These are phyloP conservation scores for Infundibulicybe gibba DNA, from an alignment of 768 basidiomycete species.

Conservation along the genomic window DNA sequence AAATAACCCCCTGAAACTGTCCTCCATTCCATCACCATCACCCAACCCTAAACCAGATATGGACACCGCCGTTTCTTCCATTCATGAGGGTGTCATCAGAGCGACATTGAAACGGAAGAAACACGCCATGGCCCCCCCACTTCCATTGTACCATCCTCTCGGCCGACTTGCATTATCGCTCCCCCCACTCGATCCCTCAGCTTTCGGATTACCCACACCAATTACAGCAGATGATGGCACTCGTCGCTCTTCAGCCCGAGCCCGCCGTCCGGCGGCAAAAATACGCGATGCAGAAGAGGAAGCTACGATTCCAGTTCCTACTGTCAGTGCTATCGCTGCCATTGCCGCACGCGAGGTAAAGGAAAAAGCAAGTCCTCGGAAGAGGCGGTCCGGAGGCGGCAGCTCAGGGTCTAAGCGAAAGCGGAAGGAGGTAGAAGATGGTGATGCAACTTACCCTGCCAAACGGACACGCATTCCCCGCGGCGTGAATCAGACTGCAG, in stretches of 20 bases:
- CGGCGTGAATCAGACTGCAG: slow-evolving; percentile 28
- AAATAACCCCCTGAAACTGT: too few relatives aligned
- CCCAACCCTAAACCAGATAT: too few relatives aligned
- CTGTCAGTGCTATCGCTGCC: slow-evolving; percentile 26
- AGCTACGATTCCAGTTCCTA: slow-evolving; percentile 12
- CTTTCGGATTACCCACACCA: slow-evolving; percentile 52
- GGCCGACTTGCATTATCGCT: slow-evolving; percentile 62
- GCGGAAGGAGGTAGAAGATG: slow-evolving; percentile 57
- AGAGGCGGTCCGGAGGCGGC: slow-evolving; percentile 38
- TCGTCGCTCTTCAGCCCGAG: slow-evolving; percentile 40
- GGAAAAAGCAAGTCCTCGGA: slow-evolving; percentile 48
- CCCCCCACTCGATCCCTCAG: slow-evolving; percentile 56
- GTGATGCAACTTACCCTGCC: slow-evolving; percentile 67
- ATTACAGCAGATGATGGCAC: slow-evolving; percentile 39
- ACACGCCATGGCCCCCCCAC: slow-evolving; percentile 31
- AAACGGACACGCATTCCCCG: slow-evolving; percentile 59
- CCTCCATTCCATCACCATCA: slow-evolving; percentile 2
- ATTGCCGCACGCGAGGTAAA: slow-evolving; percentile 32
- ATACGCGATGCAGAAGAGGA: slow-evolving; percentile 44
- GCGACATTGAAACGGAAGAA: slow-evolving; percentile 10
- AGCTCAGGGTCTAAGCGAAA: slow-evolving; percentile 49
- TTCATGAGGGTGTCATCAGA: neutral
- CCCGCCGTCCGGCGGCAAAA: slow-evolving; percentile 45
- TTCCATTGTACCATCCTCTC: slow-evolving; percentile 69
- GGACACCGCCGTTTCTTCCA: too few relatives aligned